These are phyloP conservation scores for Cucurbita pepo DNA, from an alignment of 306 rosid genomes.

Conservation along the genomic window DNA sequence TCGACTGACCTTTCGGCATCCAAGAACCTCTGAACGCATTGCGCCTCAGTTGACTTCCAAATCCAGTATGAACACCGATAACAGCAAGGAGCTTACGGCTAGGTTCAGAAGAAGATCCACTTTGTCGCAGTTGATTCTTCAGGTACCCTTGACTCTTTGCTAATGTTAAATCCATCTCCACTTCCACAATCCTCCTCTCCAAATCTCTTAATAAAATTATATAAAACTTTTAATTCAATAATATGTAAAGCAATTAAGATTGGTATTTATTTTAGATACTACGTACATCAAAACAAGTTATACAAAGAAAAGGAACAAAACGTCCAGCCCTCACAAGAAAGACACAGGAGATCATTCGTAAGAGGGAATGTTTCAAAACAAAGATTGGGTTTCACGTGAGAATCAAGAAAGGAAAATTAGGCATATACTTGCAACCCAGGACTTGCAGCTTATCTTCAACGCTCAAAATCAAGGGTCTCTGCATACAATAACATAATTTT, in stretches of 20 bases:
- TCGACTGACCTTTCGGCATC: conserved; percentile 82
- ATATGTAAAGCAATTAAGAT: neutral
- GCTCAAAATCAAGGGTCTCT: conserved; percentile 79
- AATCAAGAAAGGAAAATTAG: neutral
- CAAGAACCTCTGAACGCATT: conserved; percentile 82
- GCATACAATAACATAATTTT: conserved; percentile 1
- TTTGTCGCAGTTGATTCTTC: conserved; percentile 35
- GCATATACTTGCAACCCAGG: conserved; percentile 70
- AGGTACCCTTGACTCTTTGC: conserved; percentile 97
- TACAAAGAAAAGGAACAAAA: neutral
- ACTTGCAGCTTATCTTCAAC: conserved; percentile 78
- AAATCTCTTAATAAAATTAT: conserved; percentile 37
- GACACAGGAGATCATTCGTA: neutral
- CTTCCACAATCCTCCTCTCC: conserved; percentile 90
- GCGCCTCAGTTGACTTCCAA: conserved; percentile 73
- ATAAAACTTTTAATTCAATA: neutral
- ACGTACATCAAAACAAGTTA: neutral
- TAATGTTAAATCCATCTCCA: conserved; percentile 83
- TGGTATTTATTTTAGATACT: neutral
- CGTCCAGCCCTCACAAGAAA: neutral
- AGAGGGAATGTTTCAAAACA: neutral
- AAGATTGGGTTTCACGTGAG: neutral
- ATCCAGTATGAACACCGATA: conserved; percentile 92
- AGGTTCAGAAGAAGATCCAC: conserved; percentile 45
- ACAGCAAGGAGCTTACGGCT: conserved; percentile 68